Conservation (phyloP, 352 stramenopile genomes). For the Chrysophaeum taylorii region DNA sequence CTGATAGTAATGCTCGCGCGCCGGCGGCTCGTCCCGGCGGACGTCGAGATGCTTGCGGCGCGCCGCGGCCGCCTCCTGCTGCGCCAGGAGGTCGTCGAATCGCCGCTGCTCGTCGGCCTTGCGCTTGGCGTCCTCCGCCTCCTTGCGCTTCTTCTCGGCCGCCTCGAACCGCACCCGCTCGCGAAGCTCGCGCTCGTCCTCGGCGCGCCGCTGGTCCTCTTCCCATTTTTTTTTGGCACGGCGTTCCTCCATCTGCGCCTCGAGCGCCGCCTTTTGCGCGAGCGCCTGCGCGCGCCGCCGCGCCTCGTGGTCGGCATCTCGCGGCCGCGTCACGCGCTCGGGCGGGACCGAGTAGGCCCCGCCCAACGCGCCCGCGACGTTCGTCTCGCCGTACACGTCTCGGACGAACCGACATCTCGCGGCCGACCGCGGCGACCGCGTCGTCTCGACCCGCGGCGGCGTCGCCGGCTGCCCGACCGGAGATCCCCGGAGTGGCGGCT, state of each 20-base stretch:
- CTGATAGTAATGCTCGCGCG: too few species aligned
- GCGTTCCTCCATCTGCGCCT: not conserved
- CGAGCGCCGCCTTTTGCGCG: not conserved
- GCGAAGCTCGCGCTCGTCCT: not conserved
- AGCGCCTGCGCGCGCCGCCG: not conserved
- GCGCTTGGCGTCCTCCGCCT: not conserved
- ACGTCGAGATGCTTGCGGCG: not conserved
- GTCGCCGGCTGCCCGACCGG: not conserved
- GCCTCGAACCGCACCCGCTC: not conserved
- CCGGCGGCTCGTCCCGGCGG: not conserved
- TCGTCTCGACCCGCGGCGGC: not conserved
- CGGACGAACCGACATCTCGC: not conserved
- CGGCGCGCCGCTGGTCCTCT: not conserved
- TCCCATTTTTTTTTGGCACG: not conserved
- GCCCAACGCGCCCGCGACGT: not conserved
- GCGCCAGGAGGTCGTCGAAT: constrained; percentile 7
- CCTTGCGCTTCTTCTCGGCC: not conserved
- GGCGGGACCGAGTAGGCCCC: not conserved
- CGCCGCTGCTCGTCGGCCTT: not conserved
- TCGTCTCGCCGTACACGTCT: constrained; percentile 5
- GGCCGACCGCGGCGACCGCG: not conserved
- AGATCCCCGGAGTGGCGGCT: not conserved
- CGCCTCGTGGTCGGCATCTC: not conserved
- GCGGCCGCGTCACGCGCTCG: not conserved
- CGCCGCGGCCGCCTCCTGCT: not conserved